phyloP scores from a whole-genome alignment of 2,329 filamentous ascomycete species.

The Fusarium sterilihyphosum region DNA sequence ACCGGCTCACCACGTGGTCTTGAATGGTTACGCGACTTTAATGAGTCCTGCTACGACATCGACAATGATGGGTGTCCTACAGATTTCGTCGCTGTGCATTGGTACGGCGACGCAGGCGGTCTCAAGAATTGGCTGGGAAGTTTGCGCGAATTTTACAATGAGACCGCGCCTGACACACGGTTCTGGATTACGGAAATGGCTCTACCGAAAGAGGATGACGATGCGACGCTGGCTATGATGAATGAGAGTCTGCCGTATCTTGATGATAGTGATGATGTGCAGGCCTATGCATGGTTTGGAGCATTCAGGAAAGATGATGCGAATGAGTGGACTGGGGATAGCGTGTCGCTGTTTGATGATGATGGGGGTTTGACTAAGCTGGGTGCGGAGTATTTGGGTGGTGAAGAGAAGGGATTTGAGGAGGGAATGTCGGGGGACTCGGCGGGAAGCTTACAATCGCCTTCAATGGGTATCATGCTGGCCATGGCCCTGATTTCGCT shows the following conservation, averaged over 20 bases:
- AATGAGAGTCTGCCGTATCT: slow-evolving; percentile 51
- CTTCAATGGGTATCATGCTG: slow-evolving; percentile 3
- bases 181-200: slow-evolving; percentile 56
- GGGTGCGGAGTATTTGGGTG: slow-evolving; percentile 52
- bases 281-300: slow-evolving; percentile 55
- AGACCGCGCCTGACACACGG: slow-evolving; percentile 24
- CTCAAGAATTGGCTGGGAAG: slow-evolving; percentile 50
- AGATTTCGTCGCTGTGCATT: slow-evolving; percentile 55
- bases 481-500: not conserved
- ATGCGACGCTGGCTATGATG: slow-evolving; percentile 52
- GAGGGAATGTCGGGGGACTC: slow-evolving; percentile 44
- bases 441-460: not conserved
- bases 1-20: slow-evolving; percentile 52
- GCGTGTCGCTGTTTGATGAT: slow-evolving; percentile 50
- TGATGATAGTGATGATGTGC: slow-evolving; percentile 47
- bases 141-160: slow-evolving; percentile 50
- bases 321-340: slow-evolving; percentile 53
- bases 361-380: slow-evolving; percentile 52
- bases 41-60: slow-evolving; percentile 52
- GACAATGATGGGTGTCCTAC: slow-evolving; percentile 51
- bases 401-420: slow-evolving; percentile 51
- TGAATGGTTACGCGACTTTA: slow-evolving; percentile 53
- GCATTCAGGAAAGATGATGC: slow-evolving; percentile 51
- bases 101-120: slow-evolving; percentile 52
- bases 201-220: slow-evolving; percentile 47